Evolutionary conservation across 495 filamentous ascomycete species (phyloP), one percentile per base, ranked within the genome.

Genomic region (Xylaria curta): DNA sequence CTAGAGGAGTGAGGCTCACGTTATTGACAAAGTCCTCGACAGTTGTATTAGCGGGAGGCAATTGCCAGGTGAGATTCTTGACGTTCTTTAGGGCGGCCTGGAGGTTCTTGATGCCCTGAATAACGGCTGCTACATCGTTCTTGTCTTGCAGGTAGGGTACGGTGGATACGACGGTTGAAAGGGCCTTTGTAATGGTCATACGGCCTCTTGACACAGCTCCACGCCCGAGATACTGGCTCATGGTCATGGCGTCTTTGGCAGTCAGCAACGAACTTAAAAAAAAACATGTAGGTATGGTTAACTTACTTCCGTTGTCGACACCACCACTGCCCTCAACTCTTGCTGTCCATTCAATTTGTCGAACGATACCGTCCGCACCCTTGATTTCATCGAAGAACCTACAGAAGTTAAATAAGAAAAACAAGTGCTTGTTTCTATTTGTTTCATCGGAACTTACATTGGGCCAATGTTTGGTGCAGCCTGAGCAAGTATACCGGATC

Each of bases 381-480:
- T 81, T 84, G 73, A 90, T 86, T 66, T 87, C 85, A 66, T 90
- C 86, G 85, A 86, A 91, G 77, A 87, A 83, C 28, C 65, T 69
- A 17, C 17, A 17, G 26, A 5, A 1, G 17, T 78, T 79, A 73
- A 79, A 72, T 47, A 42, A 60, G 36, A 15, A 8, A 59, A 68
- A 36, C 42, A 26, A 42, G 74, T 51, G 3, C 6, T 7, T 28
- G 17, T 33, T 19, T 33, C 10, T 54, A 2, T 2, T 7, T 19
- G 24, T 33, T 19, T 21, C 4, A 61, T 70, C 53, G 70, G 73
- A 73, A 76, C 74, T 73, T 82, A 85, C 81, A 91, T 85, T 21
- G 89, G 85, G 6, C 88, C 88, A 44, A 91, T 90, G 70, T 89
- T 87, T 62, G 91, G 91, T 58, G 91, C 91, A 69, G 92, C 86